phyloP scores from a whole-genome alignment of 495 filamentous ascomycete species.

The Xylaria cubensis region DNA sequence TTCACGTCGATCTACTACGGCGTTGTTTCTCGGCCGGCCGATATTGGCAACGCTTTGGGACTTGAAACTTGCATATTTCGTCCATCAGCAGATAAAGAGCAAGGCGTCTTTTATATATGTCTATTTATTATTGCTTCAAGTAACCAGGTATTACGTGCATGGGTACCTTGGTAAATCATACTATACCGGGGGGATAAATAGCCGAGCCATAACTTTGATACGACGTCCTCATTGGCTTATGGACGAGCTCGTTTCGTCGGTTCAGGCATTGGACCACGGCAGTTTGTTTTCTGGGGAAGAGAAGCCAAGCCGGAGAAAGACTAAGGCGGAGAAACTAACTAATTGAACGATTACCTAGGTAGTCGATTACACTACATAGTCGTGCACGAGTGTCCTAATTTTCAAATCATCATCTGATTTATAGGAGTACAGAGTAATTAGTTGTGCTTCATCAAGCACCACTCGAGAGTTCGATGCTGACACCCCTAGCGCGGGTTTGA shows the following conservation, averaged over 20 bases:
- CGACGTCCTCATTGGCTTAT: slow-evolving; percentile 3
- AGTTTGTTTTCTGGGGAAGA: slow-evolving; percentile 36
- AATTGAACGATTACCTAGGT: background rate
- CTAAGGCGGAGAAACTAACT: background rate
- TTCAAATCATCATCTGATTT: background rate
- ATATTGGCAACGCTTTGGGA: background rate
- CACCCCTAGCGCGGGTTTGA: background rate
- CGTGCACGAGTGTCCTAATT: background rate
- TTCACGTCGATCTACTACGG: background rate
- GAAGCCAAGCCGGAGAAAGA: slow-evolving; percentile 13
- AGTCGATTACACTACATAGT: background rate
- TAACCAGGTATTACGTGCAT: background rate
- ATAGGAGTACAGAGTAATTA: background rate
- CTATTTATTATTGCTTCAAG: background rate
- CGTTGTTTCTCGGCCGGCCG: background rate
- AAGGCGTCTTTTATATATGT: slow-evolving; percentile 3
- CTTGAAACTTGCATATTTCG: background rate
- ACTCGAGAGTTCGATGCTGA: background rate
- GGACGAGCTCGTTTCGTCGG: slow-evolving; percentile 16
- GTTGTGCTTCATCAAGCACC: background rate
- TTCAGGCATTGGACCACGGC: slow-evolving; percentile 33
- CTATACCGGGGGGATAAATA: slow-evolving; percentile 13
- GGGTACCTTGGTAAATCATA: background rate
- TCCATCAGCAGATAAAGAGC: background rate
- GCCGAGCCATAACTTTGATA: slow-evolving; percentile 19